These are phyloP conservation scores for Yamadazyma phyllophila DNA, from an alignment of 805 yeast species.

Conservation along the genomic window DNA sequence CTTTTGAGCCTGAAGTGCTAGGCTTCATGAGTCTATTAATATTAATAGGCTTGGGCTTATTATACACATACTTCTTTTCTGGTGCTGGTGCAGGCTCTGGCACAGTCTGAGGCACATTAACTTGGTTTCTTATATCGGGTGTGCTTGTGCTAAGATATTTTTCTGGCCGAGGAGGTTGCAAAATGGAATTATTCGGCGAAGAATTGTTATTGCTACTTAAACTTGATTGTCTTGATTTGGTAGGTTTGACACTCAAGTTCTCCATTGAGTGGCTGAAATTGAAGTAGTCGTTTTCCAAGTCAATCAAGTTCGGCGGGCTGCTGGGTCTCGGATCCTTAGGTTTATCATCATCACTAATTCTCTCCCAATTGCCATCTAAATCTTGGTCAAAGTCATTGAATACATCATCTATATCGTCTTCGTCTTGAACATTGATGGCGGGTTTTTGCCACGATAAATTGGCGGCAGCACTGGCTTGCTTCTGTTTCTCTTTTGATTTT, in stretches of 20 bases:
- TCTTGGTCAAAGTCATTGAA: constrained; percentile 44
- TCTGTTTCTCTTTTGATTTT: constrained; percentile 10
- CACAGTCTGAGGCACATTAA: background rate
- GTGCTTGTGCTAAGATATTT: constrained; percentile 10
- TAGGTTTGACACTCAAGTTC: constrained; percentile 20
- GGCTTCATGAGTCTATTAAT: constrained; percentile 31
- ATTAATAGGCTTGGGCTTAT: constrained; percentile 40
- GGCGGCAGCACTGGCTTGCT: constrained; percentile 32
- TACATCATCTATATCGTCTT: constrained; percentile 16
- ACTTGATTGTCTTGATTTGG: constrained; percentile 6
- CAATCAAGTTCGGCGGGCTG: constrained; percentile 58
- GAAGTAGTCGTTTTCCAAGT: constrained; percentile 59
- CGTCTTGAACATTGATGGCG: background rate
- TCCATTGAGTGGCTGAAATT: constrained; percentile 19
- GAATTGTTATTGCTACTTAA: constrained; percentile 5
- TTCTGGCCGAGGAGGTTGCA: constrained; percentile 10
- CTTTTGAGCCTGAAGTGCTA: background rate
- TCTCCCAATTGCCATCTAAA: constrained; percentile 27
- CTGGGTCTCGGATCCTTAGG: constrained; percentile 3
- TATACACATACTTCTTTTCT: constrained; percentile 26
- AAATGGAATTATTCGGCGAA: constrained; percentile 13
- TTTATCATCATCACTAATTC: constrained; percentile 17
- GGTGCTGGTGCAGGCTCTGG: constrained; percentile 2
- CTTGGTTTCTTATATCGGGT: constrained; percentile 9
- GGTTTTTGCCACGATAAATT: constrained; percentile 29